Evolutionary conservation across 1,139 yeast genomes (phyloP).

Genomic region (Diutina neorugosa): DNA sequence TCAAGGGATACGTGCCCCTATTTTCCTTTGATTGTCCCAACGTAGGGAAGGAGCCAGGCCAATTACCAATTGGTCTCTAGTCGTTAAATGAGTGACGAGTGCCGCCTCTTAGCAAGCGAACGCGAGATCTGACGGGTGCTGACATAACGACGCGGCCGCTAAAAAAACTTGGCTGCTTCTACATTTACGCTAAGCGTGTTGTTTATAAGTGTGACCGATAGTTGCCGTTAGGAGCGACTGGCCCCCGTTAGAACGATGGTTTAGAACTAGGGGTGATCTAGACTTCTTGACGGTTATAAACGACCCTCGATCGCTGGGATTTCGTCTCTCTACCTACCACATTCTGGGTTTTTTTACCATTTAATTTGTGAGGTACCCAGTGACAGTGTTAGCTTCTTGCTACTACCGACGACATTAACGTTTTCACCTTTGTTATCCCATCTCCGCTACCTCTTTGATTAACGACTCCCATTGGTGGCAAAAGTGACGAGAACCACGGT

Average conservation of each 20-base stretch:
- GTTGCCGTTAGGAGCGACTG: too few relatives aligned
- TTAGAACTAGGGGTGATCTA: background rate
- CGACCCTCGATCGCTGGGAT: background rate
- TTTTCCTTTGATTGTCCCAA: background rate
- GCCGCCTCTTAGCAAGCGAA: background rate
- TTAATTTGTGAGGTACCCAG: too few relatives aligned
- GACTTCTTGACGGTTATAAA: background rate
- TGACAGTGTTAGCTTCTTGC: too few relatives aligned
- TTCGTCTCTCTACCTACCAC: background rate
- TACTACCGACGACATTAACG: too few relatives aligned
- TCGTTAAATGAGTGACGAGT: too few relatives aligned
- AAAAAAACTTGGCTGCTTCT: background rate
- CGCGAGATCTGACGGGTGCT: background rate
- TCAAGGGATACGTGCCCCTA: too few relatives aligned
- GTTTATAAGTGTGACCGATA: too few relatives aligned
- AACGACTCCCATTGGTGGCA: background rate
- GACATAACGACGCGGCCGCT: background rate
- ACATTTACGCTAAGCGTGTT: background rate
- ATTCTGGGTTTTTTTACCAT: background rate
- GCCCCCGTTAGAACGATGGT: background rate
- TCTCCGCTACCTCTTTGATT: background rate
- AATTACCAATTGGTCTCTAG: too few relatives aligned
- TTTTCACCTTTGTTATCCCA: too few relatives aligned
- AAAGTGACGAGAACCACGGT: background rate
- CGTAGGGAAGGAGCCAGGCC: too few relatives aligned